These are phyloP conservation scores for Spiromastix sp. DNA, from an alignment of 2,329 filamentous ascomycete genomes.

Conservation along the genomic window DNA sequence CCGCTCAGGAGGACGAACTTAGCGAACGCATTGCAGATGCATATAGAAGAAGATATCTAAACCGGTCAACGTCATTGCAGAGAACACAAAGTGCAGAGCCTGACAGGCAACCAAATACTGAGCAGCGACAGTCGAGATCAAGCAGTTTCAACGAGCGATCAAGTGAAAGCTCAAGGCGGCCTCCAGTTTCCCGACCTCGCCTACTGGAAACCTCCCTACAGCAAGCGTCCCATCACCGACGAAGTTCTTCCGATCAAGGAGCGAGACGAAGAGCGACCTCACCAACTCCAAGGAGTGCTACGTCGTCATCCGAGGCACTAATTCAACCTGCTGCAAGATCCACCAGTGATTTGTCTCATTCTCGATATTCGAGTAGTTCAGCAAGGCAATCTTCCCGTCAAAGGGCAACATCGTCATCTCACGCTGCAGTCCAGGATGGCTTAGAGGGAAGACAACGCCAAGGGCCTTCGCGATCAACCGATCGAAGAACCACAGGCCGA, in stretches of 20 bases:
- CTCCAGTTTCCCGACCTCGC: slow-evolving; percentile 15
- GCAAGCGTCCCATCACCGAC: slow-evolving; percentile 9
- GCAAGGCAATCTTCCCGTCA: neutral
- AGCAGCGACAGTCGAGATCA: neutral
- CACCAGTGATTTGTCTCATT: slow-evolving; percentile 50
- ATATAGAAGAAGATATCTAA: slow-evolving; percentile 60
- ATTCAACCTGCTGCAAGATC: slow-evolving; percentile 45
- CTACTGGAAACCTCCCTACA: slow-evolving; percentile 13
- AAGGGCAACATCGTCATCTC: slow-evolving; percentile 1
- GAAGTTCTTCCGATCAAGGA: slow-evolving; percentile 18
- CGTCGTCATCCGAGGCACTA: slow-evolving; percentile 4
- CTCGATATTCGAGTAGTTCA: slow-evolving; percentile 12
- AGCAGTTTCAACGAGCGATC: slow-evolving; percentile 1
- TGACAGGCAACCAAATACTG: neutral
- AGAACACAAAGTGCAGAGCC: neutral
- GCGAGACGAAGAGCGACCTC: slow-evolving; percentile 16
- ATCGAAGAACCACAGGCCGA: neutral
- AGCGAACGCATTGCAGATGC: slow-evolving; percentile 85
- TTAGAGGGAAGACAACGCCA: neutral
- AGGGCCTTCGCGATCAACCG: neutral
- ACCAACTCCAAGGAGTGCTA: slow-evolving; percentile 26
- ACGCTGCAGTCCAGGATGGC: neutral
- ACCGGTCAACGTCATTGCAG: slow-evolving; percentile 7
- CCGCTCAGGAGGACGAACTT: slow-evolving; percentile 76
- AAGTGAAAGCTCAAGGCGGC: slow-evolving; percentile 3